phyloP scores from a whole-genome alignment of 2,329 filamentous ascomycete species.

The Aspergillus pseudotamarii region DNA sequence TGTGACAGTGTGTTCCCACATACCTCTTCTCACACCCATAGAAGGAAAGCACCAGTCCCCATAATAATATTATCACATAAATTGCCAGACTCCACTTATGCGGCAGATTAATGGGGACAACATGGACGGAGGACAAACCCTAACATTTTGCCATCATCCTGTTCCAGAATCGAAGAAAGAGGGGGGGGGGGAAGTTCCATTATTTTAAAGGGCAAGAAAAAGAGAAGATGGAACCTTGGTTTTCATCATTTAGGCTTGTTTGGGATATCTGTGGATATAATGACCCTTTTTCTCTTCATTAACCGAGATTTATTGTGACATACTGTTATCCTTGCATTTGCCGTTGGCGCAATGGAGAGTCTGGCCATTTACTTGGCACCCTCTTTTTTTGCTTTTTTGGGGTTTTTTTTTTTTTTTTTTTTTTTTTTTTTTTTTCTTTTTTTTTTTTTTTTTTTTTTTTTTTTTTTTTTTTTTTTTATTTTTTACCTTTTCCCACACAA shows the following conservation, averaged over 20 bases:
- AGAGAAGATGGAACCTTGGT: neutral
- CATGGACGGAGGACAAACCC: neutral
- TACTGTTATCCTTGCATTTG: neutral
- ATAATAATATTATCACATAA: constrained; percentile 5
- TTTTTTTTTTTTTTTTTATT: neutral
- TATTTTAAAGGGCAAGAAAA: neutral
- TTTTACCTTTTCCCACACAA: neutral
- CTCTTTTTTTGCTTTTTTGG: no score
- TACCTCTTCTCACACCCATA: no score
- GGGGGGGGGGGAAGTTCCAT: neutral
- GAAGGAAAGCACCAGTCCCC: neutral
- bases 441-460: neutral
- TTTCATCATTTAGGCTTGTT: neutral
- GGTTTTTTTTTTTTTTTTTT: neutral
- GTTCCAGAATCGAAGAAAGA: neutral
- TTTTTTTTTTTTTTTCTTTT: neutral
- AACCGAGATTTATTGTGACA: neutral
- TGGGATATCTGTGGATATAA: neutral
- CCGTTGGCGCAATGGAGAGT: neutral
- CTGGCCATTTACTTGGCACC: neutral
- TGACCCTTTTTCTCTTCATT: neutral
- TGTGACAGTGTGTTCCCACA: neutral
- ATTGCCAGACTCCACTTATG: constrained; percentile 3
- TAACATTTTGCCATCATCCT: neutral
- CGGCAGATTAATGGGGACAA: constrained; percentile 1